phyloP scores from a whole-genome alignment of 2,329 filamentous ascomycete species.

The Colletotrichum destructivum region DNA sequence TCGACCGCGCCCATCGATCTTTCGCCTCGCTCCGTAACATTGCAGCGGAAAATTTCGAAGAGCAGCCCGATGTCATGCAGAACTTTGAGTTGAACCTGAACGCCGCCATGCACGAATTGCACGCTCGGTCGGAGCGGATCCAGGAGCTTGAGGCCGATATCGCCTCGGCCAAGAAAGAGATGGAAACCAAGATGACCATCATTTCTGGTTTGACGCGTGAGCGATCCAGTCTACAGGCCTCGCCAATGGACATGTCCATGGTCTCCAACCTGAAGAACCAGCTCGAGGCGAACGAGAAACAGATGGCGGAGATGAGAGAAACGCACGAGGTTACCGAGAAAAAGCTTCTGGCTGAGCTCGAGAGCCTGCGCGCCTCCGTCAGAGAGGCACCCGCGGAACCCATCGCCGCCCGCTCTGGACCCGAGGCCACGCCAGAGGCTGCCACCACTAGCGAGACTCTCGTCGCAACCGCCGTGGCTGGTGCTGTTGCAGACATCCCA shows the following conservation, averaged over 20 bases:
- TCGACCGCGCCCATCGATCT: conserved; percentile 92
- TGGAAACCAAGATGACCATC: conserved; percentile 96
- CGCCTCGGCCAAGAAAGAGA: conserved; percentile 88
- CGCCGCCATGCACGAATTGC: conserved; percentile 92
- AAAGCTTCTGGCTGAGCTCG: conserved; percentile 80
- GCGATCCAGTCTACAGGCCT: conserved; percentile 86
- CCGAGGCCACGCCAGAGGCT: conserved; percentile 35
- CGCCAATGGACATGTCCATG: conserved; percentile 91
- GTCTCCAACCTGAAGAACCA: conserved; percentile 90
- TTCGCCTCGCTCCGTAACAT: conserved; percentile 92
- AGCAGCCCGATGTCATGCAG: conserved; percentile 86
- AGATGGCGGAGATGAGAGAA: conserved; percentile 82
- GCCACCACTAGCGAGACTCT: conserved; percentile 21
- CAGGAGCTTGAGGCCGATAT: conserved; percentile 91
- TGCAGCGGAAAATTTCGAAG: conserved; percentile 87
- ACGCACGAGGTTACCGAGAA: conserved; percentile 81
- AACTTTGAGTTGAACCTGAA: conserved; percentile 95
- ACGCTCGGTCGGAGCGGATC: conserved; percentile 88
- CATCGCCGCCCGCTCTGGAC: conserved; percentile 24
- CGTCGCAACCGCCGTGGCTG: conserved; percentile 31
- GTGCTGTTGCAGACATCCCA: conserved; percentile 31
- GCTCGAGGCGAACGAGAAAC: conserved; percentile 86
- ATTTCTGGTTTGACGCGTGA: conserved; percentile 95
- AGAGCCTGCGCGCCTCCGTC: conserved; percentile 74
- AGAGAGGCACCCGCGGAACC: conserved; percentile 10